Percentiles rank a stretch among this genome's conserved stretches.
phyloP scores from a whole-genome alignment of 2,329 filamentous ascomycete species.

The Epicoccum sorghinum region DNA sequence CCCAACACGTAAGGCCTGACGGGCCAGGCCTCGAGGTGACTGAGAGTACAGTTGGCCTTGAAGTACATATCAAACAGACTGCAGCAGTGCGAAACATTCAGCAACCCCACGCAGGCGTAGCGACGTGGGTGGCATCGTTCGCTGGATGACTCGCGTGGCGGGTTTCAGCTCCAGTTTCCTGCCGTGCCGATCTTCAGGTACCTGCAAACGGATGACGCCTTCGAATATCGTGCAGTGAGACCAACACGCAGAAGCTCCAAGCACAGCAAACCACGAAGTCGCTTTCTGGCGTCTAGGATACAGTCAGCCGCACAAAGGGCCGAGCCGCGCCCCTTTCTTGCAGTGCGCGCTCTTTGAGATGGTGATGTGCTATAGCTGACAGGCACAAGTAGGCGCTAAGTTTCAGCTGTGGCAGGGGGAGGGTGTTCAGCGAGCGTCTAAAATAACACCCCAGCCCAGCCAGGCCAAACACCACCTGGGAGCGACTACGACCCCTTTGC shows the following conservation, averaged over 20 bases:
- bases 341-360: slow-evolving; percentile 1
- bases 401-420: slow-evolving; percentile 17
- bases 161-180: slow-evolving; percentile 9
- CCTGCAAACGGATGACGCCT: slow-evolving; percentile 5
- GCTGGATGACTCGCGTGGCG: slow-evolving; percentile 9
- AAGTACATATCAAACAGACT: slow-evolving; percentile 5
- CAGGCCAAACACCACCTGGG: slow-evolving; percentile 4
- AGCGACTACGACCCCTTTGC: slow-evolving; percentile 1
- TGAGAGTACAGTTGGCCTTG: background rate
- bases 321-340: slow-evolving; percentile 11
- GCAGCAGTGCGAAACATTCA: slow-evolving; percentile 4
- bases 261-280: too few species aligned
- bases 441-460: slow-evolving; percentile 6
- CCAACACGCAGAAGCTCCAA: too few species aligned
- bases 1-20: background rate
- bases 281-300: background rate
- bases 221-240: background rate
- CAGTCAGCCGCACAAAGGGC: slow-evolving; percentile 9
- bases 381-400: slow-evolving; percentile 16
- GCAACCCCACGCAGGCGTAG: background rate
- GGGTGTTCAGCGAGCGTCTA: slow-evolving; percentile 3
- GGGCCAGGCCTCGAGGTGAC: too few species aligned
- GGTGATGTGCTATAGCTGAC: slow-evolving; percentile 13
- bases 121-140: background rate
- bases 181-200: slow-evolving; percentile 12